Evolutionary conservation across 2,329 filamentous ascomycete genomes (phyloP), one percentile per base, ranked within the genome.

Genomic region (Onygenales sp.): DNA sequence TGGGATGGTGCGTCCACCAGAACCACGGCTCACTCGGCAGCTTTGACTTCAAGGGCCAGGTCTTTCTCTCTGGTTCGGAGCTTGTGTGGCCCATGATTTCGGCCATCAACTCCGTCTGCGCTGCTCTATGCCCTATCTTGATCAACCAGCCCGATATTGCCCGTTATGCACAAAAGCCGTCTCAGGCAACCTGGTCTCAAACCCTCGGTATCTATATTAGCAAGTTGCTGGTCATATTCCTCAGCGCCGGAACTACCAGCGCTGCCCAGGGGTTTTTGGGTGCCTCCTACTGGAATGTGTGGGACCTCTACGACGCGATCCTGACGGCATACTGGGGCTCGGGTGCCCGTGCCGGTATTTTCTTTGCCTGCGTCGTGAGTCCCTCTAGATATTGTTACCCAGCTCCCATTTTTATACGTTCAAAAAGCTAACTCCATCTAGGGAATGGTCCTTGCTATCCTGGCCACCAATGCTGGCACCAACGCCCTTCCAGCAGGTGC

Each of bases 121-220:
- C 68, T 8, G 69, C 69, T 2, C 64, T 72, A 2, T 72, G 71
- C 7, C 69, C 69, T 1, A 66, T 72, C 53, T 61, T 59, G 55
- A 64, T 72, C 45, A 73, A 72, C 52, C 70, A 73, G 50, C 69
- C 72, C 13, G 72, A 74, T 55, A 63, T 74, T 31, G 66, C 72
- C 1, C 66, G 71, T 2, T 74, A 74, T 49, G 64, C 64, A 2
- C 56, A 52, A 5, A 52, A 54, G 0, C 63, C 62, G 2, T 50
- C 54, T 14, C 60, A 64, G 45, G 61, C 59, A 7, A 66, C 60
- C 4, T 41, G 38, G 38, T 41, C 38, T 14, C 38, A 41, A 7
- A 11, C 38, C 4, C 14, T 41, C 14, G 38, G 38, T 1, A 41
- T 41, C 38, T 14, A 11, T 11, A 14, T 41, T 5, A 41, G 38